Conservation (phyloP, 257 asterid species). For the Pogostemon cablin region DNA sequence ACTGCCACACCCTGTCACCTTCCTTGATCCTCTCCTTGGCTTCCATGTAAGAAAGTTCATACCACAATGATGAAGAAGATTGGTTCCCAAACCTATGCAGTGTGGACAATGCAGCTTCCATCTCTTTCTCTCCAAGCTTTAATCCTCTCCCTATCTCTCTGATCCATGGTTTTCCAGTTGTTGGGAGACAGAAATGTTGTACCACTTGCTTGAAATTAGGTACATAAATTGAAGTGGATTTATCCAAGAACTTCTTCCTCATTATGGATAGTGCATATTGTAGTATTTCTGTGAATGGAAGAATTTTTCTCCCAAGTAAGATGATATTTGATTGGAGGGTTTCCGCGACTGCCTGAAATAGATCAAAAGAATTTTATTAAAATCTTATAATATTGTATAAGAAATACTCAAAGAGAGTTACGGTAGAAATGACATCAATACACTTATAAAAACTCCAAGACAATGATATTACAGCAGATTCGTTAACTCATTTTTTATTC, state of each 20-base stretch:
- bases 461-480: too few relatives aligned
- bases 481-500: too few relatives aligned
- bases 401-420: too few relatives aligned
- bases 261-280: constrained; percentile 42
- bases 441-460: too few relatives aligned
- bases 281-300: constrained; percentile 59
- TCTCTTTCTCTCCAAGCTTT: constrained; percentile 50
- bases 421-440: too few relatives aligned
- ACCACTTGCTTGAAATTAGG: constrained; percentile 70
- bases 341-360: constrained; percentile 63
- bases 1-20: constrained; percentile 72
- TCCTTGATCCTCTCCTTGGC: constrained; percentile 60
- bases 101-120: constrained; percentile 66
- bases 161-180: constrained; percentile 66
- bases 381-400: background rate
- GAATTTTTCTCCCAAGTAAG: constrained; percentile 53
- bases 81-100: constrained; percentile 74
- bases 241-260: constrained; percentile 45
- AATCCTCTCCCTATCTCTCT: constrained; percentile 63
- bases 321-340: constrained; percentile 60
- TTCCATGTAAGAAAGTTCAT: constrained; percentile 68
- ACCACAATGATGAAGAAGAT: constrained; percentile 79
- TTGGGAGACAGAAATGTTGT: constrained; percentile 85
- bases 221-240: constrained; percentile 50
- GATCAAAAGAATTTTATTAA: too few relatives aligned